Conservation (phyloP, 1,284 basidiomycete genomes). For the Cerioporus squamosus region DNA sequence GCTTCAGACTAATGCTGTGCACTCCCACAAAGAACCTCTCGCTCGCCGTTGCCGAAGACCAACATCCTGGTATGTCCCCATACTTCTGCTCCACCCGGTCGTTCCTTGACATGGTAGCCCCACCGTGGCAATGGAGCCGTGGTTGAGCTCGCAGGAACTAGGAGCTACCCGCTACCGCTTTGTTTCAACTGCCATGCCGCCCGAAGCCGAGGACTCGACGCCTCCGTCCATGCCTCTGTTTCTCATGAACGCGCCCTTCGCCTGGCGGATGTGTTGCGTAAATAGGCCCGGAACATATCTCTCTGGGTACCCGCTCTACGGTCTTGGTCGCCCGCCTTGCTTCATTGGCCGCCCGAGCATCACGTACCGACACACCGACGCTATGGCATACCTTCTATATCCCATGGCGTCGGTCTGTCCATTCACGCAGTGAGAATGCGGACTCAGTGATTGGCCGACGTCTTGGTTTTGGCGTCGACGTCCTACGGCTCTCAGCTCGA, state of each 20-base stretch:
- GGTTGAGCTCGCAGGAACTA: no score
- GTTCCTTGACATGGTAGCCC: no score
- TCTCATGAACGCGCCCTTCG: background rate
- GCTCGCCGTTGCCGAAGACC: no score
- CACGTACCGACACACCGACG: background rate
- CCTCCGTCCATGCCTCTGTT: background rate
- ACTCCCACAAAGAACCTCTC: no score
- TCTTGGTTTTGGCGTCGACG: background rate
- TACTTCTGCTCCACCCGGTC: no score
- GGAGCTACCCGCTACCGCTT: no score
- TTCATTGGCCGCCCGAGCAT: background rate
- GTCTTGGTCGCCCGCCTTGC: background rate
- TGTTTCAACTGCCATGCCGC: no score
- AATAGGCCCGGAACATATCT: background rate
- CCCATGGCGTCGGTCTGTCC: background rate
- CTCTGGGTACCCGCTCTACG: background rate
- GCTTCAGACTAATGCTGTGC: no score
- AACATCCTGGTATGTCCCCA: no score
- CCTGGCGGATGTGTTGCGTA: background rate
- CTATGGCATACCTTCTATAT: background rate
- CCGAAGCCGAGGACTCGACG: background rate
- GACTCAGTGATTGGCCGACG: constrained; percentile 1
- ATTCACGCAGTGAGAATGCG: constrained; percentile 1
- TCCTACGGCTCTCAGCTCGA: constrained; percentile 1
- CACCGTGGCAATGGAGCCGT: no score